Evolutionary conservation across 345 rosid species (phyloP), one percentile per base, ranked within the genome.

Genomic region (Arabidopsis thaliana): DNA sequence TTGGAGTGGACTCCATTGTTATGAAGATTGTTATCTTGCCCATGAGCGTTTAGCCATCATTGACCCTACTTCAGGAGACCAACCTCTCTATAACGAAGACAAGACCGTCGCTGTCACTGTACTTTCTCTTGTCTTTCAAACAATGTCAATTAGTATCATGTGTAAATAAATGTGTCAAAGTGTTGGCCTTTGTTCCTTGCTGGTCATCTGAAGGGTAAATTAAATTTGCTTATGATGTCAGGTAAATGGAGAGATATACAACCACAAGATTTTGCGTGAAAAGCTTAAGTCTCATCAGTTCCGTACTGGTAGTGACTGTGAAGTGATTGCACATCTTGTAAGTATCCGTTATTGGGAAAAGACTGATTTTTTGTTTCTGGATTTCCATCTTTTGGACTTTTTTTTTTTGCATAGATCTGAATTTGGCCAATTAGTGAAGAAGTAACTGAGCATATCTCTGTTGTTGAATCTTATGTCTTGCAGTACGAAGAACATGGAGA

Each of bases 241-340:
- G 96, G 90, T 90, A 59, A 90, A 90, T 49, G 96, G 96, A 33
- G 96, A 90, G 84, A 90, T 90, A 72, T 90, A 90, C 75, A 90
- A 90, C 81, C 96, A 88, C 71, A 85, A 83, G 62, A 37, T 65
- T 59, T 77, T 90, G 77, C 84, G 86, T 55, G 87, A 79, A 71
- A 80, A 84, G 14, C 77, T 90, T 6, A 84, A 78, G 62, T 80
- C 89, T 68, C 93, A 90, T 71, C 59, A 75, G 13, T 90, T 90
- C 71, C 85, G 87, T 58, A 90, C 96, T 32, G 96, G 91, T 14
- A 90, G 93, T 70, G 96, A 90, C 81, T 88, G 96, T 73, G 96
- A 90, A 84, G 96, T 88, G 65, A 88, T 90, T 82, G 89, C 91
- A 38, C 96, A 90, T 69, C 93, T 88, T 74, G 96, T 88, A 83